Evolutionary conservation across 768 basidiomycete genomes (phyloP).

Genomic region (Cystofilobasidium capitatum): DNA sequence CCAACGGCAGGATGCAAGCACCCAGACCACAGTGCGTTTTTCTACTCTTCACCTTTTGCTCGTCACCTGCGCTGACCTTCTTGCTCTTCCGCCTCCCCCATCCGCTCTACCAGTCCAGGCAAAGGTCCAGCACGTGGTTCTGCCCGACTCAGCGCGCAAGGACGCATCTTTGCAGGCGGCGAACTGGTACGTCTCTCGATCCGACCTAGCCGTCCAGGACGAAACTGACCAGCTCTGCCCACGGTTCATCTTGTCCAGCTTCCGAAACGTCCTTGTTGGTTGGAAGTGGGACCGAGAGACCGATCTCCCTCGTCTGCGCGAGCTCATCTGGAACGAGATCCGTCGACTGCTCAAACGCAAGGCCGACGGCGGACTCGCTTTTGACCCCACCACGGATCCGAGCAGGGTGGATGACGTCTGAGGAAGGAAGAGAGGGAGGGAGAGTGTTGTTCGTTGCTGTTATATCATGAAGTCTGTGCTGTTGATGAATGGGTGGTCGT

Average conservation of each 20-base stretch:
- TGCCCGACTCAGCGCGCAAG: conserved; percentile 27
- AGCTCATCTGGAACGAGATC: conserved; percentile 39
- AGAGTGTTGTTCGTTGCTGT: too few relatives aligned
- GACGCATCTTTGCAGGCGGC: conserved; percentile 37
- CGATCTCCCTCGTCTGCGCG: conserved; percentile 35
- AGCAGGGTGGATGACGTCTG: not conserved
- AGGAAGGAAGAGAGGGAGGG: too few relatives aligned
- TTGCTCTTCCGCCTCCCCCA: not conserved
- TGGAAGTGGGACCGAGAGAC: conserved; percentile 36
- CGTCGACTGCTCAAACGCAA: conserved; percentile 20
- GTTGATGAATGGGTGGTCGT: not conserved
- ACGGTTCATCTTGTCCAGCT: not conserved
- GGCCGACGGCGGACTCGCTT: not conserved
- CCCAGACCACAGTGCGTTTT: conserved; percentile 28
- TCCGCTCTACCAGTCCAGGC: conserved; percentile 25
- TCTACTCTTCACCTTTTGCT: not conserved
- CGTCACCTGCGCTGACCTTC: not conserved
- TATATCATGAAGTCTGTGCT: not conserved
- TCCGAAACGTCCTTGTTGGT: conserved; percentile 26
- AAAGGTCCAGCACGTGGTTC: conserved; percentile 30
- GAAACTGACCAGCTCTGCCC: not conserved
- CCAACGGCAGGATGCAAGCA: conserved; percentile 34
- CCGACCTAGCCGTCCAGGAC: not conserved
- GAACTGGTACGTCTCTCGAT: conserved; percentile 27
- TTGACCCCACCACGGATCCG: not conserved